phyloP scores from a whole-genome alignment of 2,329 filamentous ascomycete genomes.

The Cladophialophora immunda region DNA sequence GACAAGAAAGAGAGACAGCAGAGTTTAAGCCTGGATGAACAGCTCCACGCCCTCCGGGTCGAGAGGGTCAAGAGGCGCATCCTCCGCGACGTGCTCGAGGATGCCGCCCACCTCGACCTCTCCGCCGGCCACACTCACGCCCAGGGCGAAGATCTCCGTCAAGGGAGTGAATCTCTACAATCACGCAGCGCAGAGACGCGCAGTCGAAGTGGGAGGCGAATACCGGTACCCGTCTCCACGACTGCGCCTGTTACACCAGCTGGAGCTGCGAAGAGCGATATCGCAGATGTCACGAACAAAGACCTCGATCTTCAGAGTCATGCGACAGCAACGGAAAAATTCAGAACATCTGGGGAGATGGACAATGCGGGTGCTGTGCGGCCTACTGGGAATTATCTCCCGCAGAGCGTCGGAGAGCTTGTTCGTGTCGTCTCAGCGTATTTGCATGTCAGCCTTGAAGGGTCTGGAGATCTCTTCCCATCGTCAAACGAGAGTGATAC shows the following conservation, averaged over 20 bases:
- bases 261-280: neutral
- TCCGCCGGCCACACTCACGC: neutral
- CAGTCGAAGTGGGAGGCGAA: neutral
- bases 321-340: neutral
- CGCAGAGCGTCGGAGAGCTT: conserved; percentile 19
- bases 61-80: conserved; percentile 45
- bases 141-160: neutral
- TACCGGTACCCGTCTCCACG: neutral
- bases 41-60: conserved; percentile 18
- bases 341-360: neutral
- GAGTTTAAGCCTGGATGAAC: conserved; percentile 10
- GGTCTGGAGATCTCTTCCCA: neutral
- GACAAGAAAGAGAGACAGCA: neutral
- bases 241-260: neutral
- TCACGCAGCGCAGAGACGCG: neutral
- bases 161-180: neutral
- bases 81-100: conserved; percentile 37
- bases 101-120: conserved; percentile 6
- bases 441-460: conserved; percentile 12
- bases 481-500: neutral
- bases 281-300: neutral
- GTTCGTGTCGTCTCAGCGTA: conserved; percentile 30
- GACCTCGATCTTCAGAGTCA: neutral
- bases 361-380: neutral
- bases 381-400: neutral